Evolutionary conservation across 306 rosid species (phyloP).

Genomic region (Casuarina glauca): DNA sequence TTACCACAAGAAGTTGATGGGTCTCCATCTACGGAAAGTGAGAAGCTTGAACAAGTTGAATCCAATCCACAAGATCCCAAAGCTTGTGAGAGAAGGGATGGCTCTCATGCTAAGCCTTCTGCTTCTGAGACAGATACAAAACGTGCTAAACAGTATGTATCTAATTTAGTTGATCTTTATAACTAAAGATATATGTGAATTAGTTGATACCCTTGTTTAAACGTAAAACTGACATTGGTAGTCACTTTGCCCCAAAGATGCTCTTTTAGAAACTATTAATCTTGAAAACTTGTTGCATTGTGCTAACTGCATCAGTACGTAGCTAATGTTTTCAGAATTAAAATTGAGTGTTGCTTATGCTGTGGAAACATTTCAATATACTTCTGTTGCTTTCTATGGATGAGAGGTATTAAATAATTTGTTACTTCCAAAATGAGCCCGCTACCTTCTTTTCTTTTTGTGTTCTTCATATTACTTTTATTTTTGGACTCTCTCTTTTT

Average conservation of each 20-base stretch:
- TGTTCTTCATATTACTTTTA: not conserved
- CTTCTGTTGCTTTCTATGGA: not conserved
- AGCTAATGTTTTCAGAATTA: not conserved
- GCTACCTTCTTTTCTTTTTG: not conserved
- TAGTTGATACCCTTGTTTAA: conserved; percentile 14
- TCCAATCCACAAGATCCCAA: conserved; percentile 59
- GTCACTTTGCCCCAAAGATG: conserved; percentile 24
- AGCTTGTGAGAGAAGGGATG: conserved; percentile 69
- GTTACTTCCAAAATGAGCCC: not conserved
- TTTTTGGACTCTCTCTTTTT: too few species aligned
- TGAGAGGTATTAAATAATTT: not conserved
- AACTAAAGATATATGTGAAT: conserved; percentile 18
- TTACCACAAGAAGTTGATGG: conserved; percentile 71
- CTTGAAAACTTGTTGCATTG: not conserved
- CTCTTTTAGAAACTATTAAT: not conserved
- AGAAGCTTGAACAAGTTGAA: conserved; percentile 59
- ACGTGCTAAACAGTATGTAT: conserved; percentile 94
- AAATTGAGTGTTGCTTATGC: not conserved
- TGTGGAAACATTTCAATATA: not conserved
- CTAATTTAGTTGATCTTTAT: conserved; percentile 23
- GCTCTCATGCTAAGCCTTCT: conserved; percentile 55
- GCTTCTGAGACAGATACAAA: conserved; percentile 82
- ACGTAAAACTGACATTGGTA: conserved; percentile 18
- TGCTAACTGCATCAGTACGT: not conserved
- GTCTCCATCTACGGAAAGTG: conserved; percentile 47